Base-by-base conservation (phyloP, 257 asterid species). In the Knoxia roxburghii region DNA sequence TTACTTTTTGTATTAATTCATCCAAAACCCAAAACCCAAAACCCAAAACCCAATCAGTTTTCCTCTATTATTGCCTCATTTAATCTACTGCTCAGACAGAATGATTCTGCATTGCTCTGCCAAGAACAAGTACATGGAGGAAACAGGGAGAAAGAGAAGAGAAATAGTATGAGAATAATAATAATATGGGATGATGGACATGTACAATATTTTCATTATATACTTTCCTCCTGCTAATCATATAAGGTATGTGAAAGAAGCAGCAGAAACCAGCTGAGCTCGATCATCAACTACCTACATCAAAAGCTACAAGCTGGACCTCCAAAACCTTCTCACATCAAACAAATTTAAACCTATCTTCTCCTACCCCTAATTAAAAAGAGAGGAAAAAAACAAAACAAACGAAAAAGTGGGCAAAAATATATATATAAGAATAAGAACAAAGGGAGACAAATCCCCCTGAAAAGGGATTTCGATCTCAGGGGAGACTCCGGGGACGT, bases 261-360 rank as follows among this genome's bases (percentile, higher is more conserved):
- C 69, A 76, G 83, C 84, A 85, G 81, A 85, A 76, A 72, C 81
- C 87, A 91, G 95, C 95, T 91, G 98, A 91, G 98, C 98, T 89
- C 86, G 79, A 74, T 65, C 78, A n/a, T 37, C 9, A 37, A 66
- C 82, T 85, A 88, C 78, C 87, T 83, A 86, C 73, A 74, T 39
- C 86, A 66, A 85, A 85, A 89, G 98, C 98, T 91, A 91, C 98
- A 61, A 87, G 82, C 98, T 89, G 95, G 67, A 43, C 64, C 77
- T 68, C 82, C 80, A 80, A 79, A 82, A 80, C 73, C 84, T 78
- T 37, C 76, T 77, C 86, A 83, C 90, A 76, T 33, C 35, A 40
- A 78, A 41, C 37, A 26, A 35, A 32, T 35, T 59, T 1, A 32
- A 59, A 59, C 65, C 65, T n/a, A n/a, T n/a, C n/a, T 37, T 7